phyloP scores from a whole-genome alignment of 2,329 filamentous ascomycete genomes.

The Microcera coccophila region DNA sequence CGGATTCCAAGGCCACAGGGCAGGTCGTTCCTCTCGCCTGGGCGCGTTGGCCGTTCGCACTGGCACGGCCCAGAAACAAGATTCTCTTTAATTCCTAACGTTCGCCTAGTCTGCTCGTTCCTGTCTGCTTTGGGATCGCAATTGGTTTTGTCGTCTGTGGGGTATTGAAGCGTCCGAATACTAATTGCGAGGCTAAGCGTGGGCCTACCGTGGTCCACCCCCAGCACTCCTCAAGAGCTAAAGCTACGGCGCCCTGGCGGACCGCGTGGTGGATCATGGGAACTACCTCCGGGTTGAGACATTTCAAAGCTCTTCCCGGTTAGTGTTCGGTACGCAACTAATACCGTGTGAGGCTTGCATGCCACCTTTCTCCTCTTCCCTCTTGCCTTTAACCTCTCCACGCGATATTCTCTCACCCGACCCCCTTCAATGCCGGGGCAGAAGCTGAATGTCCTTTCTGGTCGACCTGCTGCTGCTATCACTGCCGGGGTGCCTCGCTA shows the following conservation, averaged over 20 bases:
- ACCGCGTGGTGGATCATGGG: constrained; percentile 24
- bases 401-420: constrained; percentile 6
- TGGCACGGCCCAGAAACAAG: neutral
- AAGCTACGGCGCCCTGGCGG: constrained; percentile 21
- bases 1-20: neutral
- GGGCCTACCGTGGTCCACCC: constrained; percentile 18
- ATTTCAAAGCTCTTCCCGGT: constrained; percentile 20
- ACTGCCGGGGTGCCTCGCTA: constrained; percentile 17
- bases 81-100: neutral
- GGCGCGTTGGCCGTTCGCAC: neutral
- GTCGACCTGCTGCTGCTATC: constrained; percentile 20
- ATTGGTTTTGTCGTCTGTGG: neutral
- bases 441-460: constrained; percentile 23
- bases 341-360: constrained; percentile 19
- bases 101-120: neutral
- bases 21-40: neutral
- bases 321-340: constrained; percentile 19
- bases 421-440: constrained; percentile 10
- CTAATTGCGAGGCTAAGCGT: constrained; percentile 8
- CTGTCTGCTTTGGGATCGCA: neutral
- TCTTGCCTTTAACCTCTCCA: constrained; percentile 14
- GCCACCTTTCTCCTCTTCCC: constrained; percentile 13
- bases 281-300: constrained; percentile 22
- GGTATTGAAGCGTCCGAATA: neutral
- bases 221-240: constrained; percentile 9